Conservation (phyloP, 805 yeast genomes). For the Ogataea henricii region DNA sequence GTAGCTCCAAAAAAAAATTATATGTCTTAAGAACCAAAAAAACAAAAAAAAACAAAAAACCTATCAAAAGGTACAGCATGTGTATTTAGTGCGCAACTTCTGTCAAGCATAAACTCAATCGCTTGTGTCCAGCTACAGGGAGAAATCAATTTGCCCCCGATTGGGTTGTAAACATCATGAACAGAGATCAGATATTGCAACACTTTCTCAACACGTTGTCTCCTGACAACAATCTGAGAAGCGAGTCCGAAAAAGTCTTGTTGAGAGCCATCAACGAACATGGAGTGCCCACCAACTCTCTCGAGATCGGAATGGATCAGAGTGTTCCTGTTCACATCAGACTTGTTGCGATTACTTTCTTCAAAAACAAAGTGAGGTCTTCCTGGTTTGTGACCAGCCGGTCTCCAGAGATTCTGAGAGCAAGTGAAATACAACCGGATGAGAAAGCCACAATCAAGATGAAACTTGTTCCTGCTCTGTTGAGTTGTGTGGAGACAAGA, state of each 20-base stretch:
- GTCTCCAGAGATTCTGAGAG: conserved; percentile 22
- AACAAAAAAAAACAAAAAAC: not conserved
- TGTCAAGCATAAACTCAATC: not conserved
- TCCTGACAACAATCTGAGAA: conserved; percentile 43
- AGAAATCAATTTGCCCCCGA: not conserved
- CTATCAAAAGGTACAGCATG: not conserved
- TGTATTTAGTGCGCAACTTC: not conserved
- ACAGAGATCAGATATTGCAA: conserved; percentile 44
- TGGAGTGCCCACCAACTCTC: conserved; percentile 46
- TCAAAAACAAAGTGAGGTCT: conserved; percentile 70
- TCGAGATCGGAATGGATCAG: conserved; percentile 44
- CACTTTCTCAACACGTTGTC: conserved; percentile 52
- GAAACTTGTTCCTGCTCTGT: conserved; percentile 60
- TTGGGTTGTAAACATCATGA: conserved; percentile 37
- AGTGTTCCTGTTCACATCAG: conserved; percentile 50
- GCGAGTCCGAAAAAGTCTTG: conserved; percentile 46
- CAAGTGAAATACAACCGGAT: conserved; percentile 37
- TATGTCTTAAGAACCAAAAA: not conserved
- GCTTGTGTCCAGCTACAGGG: not conserved
- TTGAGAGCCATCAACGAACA: conserved; percentile 42
- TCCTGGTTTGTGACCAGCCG: conserved; percentile 54
- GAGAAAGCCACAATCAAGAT: conserved; percentile 70
- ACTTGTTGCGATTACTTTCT: conserved; percentile 76
- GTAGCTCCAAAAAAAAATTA: too few relatives aligned
- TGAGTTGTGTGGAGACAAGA: conserved; percentile 41